These are phyloP conservation scores for Colletotrichum orchidophilum DNA, from an alignment of 2,329 filamentous ascomycete species.

Conservation along the genomic window DNA sequence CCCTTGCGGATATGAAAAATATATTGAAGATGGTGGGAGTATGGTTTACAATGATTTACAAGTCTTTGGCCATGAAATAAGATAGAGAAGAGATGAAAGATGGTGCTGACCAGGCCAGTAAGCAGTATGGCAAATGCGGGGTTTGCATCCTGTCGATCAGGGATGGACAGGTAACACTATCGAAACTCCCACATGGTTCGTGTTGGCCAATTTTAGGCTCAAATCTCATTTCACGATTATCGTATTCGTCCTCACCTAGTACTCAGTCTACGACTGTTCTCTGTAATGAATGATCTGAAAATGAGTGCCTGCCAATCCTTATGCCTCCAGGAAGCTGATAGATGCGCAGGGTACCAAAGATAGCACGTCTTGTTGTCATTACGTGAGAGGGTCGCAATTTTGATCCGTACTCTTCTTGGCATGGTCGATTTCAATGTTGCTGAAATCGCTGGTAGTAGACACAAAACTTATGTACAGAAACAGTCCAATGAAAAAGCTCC, in stretches of 20 bases:
- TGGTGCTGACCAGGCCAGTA: neutral
- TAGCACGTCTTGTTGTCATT: neutral
- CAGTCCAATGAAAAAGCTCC: neutral
- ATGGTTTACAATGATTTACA: too few species aligned
- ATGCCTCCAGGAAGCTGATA: too few species aligned
- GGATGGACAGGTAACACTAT: neutral
- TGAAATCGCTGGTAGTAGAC: slow-evolving; percentile 1
- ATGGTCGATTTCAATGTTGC: slow-evolving; percentile 1
- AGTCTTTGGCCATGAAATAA: too few species aligned
- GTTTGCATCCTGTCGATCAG: neutral
- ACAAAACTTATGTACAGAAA: slow-evolving; percentile 19
- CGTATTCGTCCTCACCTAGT: neutral
- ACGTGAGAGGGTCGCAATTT: neutral
- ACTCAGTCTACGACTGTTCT: neutral
- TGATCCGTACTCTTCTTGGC: neutral
- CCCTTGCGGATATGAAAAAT: too few species aligned
- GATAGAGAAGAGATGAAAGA: neutral
- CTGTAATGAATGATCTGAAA: too few species aligned
- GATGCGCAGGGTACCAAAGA: too few species aligned
- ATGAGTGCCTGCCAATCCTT: too few species aligned
- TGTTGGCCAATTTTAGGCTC: neutral
- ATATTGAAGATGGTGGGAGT: too few species aligned
- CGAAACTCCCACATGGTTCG: neutral
- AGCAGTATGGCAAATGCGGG: neutral
- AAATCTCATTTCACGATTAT: neutral